Evolutionary conservation across 179 eudicot species (phyloP).

Genomic region (Kewa caespitosa): DNA sequence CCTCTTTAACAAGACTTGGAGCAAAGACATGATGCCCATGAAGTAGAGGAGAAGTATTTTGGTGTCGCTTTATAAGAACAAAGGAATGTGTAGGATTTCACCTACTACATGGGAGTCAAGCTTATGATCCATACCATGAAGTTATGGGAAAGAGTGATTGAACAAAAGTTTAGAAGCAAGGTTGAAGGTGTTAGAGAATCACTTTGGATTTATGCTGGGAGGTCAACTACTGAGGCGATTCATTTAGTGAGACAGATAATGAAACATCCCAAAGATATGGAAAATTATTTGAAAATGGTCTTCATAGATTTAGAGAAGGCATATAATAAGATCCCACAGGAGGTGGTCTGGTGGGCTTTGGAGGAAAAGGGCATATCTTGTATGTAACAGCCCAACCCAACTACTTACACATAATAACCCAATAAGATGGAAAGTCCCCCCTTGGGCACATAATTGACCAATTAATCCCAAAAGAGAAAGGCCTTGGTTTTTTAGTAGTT

Average conservation of each 20-base stretch:
- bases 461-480: no score
- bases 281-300: background rate
- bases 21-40: no score
- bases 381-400: background rate
- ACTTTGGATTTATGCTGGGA: background rate
- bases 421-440: no score
- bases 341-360: background rate
- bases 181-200: background rate
- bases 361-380: background rate
- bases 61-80: background rate
- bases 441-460: no score
- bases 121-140: background rate
- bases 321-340: background rate
- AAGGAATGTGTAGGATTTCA: background rate
- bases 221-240: background rate
- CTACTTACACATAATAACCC: background rate
- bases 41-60: no score
- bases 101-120: background rate
- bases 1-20: no score
- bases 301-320: background rate
- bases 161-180: background rate
- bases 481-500: no score
- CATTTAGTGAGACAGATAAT: background rate
- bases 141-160: background rate
- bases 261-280: background rate